Conservation (phyloP, 2,329 filamentous ascomycete genomes). For the Xylaria multiplex region DNA sequence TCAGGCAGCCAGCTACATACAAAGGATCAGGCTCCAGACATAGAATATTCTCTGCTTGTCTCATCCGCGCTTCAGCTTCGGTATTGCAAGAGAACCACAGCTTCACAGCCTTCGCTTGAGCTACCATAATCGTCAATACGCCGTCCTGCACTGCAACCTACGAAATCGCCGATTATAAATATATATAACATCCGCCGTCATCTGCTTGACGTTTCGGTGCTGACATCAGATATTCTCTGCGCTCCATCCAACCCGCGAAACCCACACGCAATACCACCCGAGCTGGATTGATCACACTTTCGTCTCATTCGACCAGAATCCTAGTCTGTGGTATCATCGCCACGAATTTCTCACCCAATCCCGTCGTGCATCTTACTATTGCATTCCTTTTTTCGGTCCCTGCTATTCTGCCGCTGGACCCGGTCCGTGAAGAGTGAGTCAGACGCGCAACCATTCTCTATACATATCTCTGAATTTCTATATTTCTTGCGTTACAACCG, state of each 20-base stretch:
- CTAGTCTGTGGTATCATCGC: conserved; percentile 47
- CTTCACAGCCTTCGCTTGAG: conserved; percentile 43
- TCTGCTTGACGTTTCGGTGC: conserved; percentile 48
- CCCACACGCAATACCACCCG: conserved; percentile 34
- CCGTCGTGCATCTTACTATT: conserved; percentile 34
- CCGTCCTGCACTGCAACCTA: conserved; percentile 38
- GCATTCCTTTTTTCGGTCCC: conserved; percentile 41
- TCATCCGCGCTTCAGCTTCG: conserved; percentile 39
- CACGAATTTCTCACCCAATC: conserved; percentile 47
- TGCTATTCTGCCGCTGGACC: conserved; percentile 45
- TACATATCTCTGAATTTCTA: conserved; percentile 37
- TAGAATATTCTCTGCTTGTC: conserved; percentile 46
- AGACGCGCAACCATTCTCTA: conserved; percentile 44
- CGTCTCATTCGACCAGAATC: conserved; percentile 45
- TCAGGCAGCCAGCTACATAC: conserved; percentile 20
- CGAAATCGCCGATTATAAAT: conserved; percentile 39
- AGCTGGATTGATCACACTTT: conserved; percentile 35
- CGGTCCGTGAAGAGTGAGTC: conserved; percentile 49
- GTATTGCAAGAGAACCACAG: conserved; percentile 23
- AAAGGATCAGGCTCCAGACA: conserved; percentile 26
- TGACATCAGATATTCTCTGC: conserved; percentile 51
- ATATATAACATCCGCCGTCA: conserved; percentile 46
- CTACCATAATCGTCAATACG: conserved; percentile 34
- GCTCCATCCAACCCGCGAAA: conserved; percentile 40
- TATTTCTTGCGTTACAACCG: conserved; percentile 29